Conservation (phyloP, 2,329 filamentous ascomycete genomes). For the Scytalidium sp. region DNA sequence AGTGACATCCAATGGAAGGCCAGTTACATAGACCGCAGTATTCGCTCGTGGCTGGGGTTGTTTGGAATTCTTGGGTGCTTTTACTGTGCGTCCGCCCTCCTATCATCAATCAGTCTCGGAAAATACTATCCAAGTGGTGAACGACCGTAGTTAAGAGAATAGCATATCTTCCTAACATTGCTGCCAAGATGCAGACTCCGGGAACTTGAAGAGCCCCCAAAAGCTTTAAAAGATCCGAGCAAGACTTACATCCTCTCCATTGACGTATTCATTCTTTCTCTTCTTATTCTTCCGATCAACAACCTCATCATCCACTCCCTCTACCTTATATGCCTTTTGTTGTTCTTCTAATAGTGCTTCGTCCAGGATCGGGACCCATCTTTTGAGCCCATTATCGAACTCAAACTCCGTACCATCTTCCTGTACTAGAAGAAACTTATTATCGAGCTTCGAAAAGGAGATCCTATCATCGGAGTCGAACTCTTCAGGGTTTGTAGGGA, state of each 20-base stretch:
- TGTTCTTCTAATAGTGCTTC: slow-evolving; percentile 59
- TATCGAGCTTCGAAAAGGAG: slow-evolving; percentile 79
- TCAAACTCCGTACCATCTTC: slow-evolving; percentile 84
- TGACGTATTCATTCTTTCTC: slow-evolving; percentile 48
- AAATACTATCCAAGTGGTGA: too few species aligned
- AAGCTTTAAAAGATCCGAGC: not conserved
- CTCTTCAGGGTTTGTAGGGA: slow-evolving; percentile 27
- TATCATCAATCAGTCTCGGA: slow-evolving; percentile 12
- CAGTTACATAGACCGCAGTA: slow-evolving; percentile 89
- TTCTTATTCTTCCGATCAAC: slow-evolving; percentile 44
- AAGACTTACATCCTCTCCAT: slow-evolving; percentile 45
- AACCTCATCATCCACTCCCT: slow-evolving; percentile 56
- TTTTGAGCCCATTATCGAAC: slow-evolving; percentile 67
- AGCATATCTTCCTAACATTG: slow-evolving; percentile 7
- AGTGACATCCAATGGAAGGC: slow-evolving; percentile 76
- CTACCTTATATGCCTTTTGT: slow-evolving; percentile 56
- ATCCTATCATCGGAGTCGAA: slow-evolving; percentile 80
- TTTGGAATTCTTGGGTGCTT: slow-evolving; percentile 30
- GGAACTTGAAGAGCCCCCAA: not conserved
- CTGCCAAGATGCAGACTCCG: slow-evolving; percentile 11
- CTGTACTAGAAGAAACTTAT: slow-evolving; percentile 80
- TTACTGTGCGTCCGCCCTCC: slow-evolving; percentile 26
- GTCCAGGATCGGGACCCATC: slow-evolving; percentile 73
- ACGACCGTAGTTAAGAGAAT: too few species aligned
- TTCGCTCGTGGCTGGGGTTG: slow-evolving; percentile 55